A percentile compares a stretch with the other conserved stretches of the same genome.
These are phyloP conservation scores for Ustilago nuda DNA, from an alignment of 1,284 basidiomycete genomes.

Conservation along the genomic window DNA sequence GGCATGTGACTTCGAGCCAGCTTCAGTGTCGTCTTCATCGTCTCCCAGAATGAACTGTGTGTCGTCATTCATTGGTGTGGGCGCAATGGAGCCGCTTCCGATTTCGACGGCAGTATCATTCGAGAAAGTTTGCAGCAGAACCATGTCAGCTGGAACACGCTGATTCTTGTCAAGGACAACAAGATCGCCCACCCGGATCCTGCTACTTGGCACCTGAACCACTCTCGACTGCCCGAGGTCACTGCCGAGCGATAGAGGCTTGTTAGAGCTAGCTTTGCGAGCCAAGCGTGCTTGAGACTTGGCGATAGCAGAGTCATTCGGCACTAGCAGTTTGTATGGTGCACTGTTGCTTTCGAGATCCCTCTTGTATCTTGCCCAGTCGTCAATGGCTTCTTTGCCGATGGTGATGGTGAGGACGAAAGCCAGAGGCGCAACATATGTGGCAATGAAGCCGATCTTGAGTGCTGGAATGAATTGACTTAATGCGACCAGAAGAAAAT, in stretches of 20 bases:
- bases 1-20: conserved; percentile 1
- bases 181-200: conserved; percentile 89
- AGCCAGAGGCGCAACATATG: conserved; percentile 93
- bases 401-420: conserved; percentile 96
- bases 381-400: conserved; percentile 98
- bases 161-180: conserved; percentile 95
- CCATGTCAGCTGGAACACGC: conserved; percentile 92
- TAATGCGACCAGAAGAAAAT: conserved; percentile 95
- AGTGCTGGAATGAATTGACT: conserved; percentile 96
- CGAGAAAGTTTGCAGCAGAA: conserved; percentile 82
- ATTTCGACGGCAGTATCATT: conserved; percentile 51
- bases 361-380: conserved; percentile 90
- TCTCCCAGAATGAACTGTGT: conserved; percentile 54
- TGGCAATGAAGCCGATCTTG: conserved; percentile 97
- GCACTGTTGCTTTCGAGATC: conserved; percentile 95
- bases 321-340: conserved; percentile 83
- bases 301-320: conserved; percentile 52
- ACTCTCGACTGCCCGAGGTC: conserved; percentile 40
- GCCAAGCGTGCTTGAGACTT: conserved; percentile 30
- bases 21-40: conserved; percentile 42
- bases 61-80: conserved; percentile 22
- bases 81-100: conserved; percentile 13
- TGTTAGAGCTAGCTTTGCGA: conserved; percentile 32
- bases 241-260: conserved; percentile 32
- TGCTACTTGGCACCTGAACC: conserved; percentile 78